phyloP scores from a whole-genome alignment of 108 stramenopile genomes.

The Cyclotella sp. region DNA sequence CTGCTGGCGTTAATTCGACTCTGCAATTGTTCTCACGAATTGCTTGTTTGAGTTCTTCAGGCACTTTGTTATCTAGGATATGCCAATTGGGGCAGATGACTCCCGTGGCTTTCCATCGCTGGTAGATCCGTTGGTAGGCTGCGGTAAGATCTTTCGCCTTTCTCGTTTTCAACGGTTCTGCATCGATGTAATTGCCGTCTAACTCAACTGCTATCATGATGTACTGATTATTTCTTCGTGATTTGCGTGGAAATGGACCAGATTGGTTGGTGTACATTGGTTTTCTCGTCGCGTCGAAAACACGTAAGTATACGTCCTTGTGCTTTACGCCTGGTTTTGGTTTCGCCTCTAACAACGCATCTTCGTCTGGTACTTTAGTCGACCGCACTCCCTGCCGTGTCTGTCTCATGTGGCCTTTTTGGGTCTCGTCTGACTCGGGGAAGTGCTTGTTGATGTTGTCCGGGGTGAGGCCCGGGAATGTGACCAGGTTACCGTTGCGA shows the following conservation, averaged over 20 bases:
- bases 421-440: slow-evolving; percentile 8
- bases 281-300: slow-evolving; percentile 13
- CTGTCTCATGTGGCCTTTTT: slow-evolving; percentile 54
- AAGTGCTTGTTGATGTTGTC: slow-evolving; percentile 13
- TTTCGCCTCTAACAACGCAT: background rate
- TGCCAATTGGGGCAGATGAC: slow-evolving; percentile 27
- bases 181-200: slow-evolving; percentile 24
- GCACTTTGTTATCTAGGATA: slow-evolving; percentile 4
- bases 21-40: slow-evolving; percentile 4
- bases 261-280: slow-evolving; percentile 19
- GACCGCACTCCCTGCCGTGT: slow-evolving; percentile 29
- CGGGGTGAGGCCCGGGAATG: slow-evolving; percentile 28
- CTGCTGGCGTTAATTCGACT: slow-evolving; percentile 5
- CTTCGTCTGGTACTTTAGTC: slow-evolving; percentile 27
- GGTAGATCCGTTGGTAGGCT: slow-evolving; percentile 23
- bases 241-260: slow-evolving; percentile 1
- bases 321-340: background rate
- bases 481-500: slow-evolving; percentile 26
- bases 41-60: slow-evolving; percentile 5
- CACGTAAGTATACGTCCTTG: slow-evolving; percentile 10
- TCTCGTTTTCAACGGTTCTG: slow-evolving; percentile 17
- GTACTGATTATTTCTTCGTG: slow-evolving; percentile 8
- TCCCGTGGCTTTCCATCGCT: slow-evolving; percentile 19
- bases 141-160: slow-evolving; percentile 17
- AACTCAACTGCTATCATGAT: background rate